Base-by-base conservation (phyloP, 305 asterid genomes). In the Fraxinus albicans region DNA sequence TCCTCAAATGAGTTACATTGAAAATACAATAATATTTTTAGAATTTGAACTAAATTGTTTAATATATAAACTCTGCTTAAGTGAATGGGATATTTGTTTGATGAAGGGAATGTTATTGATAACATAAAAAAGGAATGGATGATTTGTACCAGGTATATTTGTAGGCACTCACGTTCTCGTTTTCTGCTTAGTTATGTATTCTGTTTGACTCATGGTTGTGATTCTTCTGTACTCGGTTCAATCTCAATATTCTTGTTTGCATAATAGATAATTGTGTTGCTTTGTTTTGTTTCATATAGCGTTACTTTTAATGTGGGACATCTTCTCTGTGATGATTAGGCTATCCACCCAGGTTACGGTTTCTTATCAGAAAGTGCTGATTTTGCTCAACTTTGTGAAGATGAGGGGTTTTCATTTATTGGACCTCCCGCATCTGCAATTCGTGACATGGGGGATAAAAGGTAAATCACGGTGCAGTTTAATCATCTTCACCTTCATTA, bases 341-440 rank as follows among this genome's bases (percentile, higher is more conserved):
- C 98, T 83, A 91, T 96, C 96, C 99, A 96, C 90, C 99, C 98
- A 73, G 98, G 99, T 83, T 94, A 96, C 85, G 99, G 99, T 78
- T 96, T 96, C 92, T 89, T 96, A 88, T 96, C 99, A 36, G 99
- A 96, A 88, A 94, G 99, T 85, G 89, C 97, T 60, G 94, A 92
- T 60, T 94, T 94, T 86, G 98, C 99, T 85, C 97, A 89, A 90
- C 95, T 91, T 73, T 96, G 99, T 87, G 97, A 93, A 89, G 91
- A 96, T 69, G 86, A 89, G 88, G 96, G 98, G 75, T 86, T 94
- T 60, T 84, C 86, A 21, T 96, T 96, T 90, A 90, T 96, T 89
- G 99, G 99, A 78, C 99, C 99, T 76, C 98, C 98, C 78, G 98
- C 95, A 72, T 91, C 98, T 76, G 99, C 98, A 55, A 96, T 96